Base-by-base conservation (phyloP, 345 rosid genomes). In the Populus euphratica region DNA sequence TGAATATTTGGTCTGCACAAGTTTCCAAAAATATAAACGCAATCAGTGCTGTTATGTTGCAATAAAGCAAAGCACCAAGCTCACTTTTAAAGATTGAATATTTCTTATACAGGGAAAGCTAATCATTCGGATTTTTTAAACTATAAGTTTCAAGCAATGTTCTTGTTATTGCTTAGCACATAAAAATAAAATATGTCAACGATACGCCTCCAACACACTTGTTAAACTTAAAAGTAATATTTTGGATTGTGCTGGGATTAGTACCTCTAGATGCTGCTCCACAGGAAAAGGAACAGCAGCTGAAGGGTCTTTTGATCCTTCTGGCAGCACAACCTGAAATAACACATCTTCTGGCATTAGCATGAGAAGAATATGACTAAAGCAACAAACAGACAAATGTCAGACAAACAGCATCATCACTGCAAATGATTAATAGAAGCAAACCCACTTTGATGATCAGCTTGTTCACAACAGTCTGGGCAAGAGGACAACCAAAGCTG, bases 241-340 rank as follows among this genome's bases (percentile, higher is more conserved):
- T 38, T 39, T 21, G 33, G 16, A 31, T 16, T 38, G 12, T 38
- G 33, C 23, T 31, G 68, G 70, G 62, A 52, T 54, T 36, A 33
- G 82, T 87, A 94, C 99, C 94, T 94, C 92, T 27, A 91, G 79
- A 72, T 71, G 87, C 83, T 94, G 94, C 61, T 94, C 89, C 33
- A 96, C 97, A n/a, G 92, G 85, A 80, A 91, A 92, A 31, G 97
- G 94, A 81, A 91, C 87, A 50, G 85, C 90, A 39, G 90, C 93
- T 59, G 92, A 94, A 80, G 98, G 98, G 74, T 88, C 94, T 81
- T 89, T 86, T 52, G 98, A 91, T 86, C 98, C 99, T 86, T 96
- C 98, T 25, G 98, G 98, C 86, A 96, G 86, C 77, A 91, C 98
- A 62, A 96, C 92, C 99, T 94, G 90, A 77, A 83, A 84, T 36